Percentiles rank a stretch among this genome's conserved stretches.
Evolutionary conservation across 169 alveolate genomes (phyloP).

Genomic region (Pseudocohnilembus persalinus): DNA sequence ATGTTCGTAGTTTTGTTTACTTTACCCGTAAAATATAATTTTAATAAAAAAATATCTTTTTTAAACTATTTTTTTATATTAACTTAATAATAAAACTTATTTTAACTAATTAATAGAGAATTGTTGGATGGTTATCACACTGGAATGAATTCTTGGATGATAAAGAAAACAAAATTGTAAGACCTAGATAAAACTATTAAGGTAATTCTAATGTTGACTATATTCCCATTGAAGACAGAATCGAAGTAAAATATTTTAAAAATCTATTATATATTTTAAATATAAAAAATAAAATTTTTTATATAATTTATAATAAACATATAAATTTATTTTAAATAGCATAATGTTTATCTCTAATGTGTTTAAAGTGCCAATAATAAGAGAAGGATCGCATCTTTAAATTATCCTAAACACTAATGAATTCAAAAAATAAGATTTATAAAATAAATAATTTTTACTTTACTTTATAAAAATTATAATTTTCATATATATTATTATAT

Average conservation of each 20-base stretch:
- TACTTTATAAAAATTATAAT: no score
- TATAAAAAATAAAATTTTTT: no score
- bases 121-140: constrained; percentile 84
- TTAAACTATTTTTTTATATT: no score
- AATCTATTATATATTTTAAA: no score
- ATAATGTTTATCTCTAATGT: background rate
- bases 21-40: constrained; percentile 55
- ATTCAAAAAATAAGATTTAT: no score
- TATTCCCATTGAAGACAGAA: constrained; percentile 54
- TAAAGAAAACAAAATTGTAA: constrained; percentile 72
- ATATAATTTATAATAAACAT: no score
- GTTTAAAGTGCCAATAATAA: background rate
- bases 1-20: constrained; percentile 77
- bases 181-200: constrained; percentile 75
- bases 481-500: no score
- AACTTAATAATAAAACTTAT: no score
- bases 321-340: background rate
- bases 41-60: background rate
- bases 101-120: constrained; percentile 30
- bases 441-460: background rate
- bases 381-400: background rate
- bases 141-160: constrained; percentile 75
- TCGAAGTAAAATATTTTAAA: constrained; percentile 25
- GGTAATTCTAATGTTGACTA: constrained; percentile 59
- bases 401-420: background rate